These are phyloP conservation scores for Cutaneotrichosporon cutaneum DNA, from an alignment of 1,284 basidiomycete species.

Conservation along the genomic window DNA sequence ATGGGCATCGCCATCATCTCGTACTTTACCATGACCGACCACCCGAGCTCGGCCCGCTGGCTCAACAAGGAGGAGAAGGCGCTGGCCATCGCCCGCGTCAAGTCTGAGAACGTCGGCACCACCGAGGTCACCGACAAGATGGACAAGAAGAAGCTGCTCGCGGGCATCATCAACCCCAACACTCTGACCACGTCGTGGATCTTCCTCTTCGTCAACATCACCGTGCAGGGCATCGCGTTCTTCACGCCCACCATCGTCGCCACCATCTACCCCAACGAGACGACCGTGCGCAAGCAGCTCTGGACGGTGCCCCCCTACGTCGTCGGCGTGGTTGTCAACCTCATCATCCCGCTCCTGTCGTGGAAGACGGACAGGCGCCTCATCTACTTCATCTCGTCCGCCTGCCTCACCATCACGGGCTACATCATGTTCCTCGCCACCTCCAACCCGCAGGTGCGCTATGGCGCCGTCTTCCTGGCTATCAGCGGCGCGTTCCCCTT, in stretches of 20 bases:
- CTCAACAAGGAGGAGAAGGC: constrained; percentile 31
- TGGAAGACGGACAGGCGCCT: constrained; percentile 44
- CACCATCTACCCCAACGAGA: constrained; percentile 33
- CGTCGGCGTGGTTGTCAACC: constrained; percentile 36
- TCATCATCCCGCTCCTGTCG: constrained; percentile 38
- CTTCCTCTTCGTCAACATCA: constrained; percentile 51
- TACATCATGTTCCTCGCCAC: constrained; percentile 40
- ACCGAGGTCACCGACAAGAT: constrained; percentile 22
- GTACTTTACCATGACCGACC: constrained; percentile 32
- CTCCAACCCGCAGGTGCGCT: constrained; percentile 11
- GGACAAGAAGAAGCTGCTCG: constrained; percentile 12
- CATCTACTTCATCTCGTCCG: constrained; percentile 35
- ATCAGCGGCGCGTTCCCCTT: constrained; percentile 20
- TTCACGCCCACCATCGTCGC: constrained; percentile 37
- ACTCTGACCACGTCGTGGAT: constrained; percentile 39
- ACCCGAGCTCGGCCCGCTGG: constrained; percentile 30
- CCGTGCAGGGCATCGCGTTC: constrained; percentile 33
- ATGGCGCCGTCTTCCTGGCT: constrained; percentile 22
- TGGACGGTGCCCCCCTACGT: constrained; percentile 48
- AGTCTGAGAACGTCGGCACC: constrained; percentile 32
- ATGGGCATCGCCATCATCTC: constrained; percentile 30
- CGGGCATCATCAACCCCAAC: constrained; percentile 30
- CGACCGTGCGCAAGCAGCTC: constrained; percentile 40
- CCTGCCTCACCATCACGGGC: constrained; percentile 39
- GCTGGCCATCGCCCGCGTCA: constrained; percentile 31